Conservation (phyloP, 2,329 filamentous ascomycete species). For the Fonsecaea monophora region DNA sequence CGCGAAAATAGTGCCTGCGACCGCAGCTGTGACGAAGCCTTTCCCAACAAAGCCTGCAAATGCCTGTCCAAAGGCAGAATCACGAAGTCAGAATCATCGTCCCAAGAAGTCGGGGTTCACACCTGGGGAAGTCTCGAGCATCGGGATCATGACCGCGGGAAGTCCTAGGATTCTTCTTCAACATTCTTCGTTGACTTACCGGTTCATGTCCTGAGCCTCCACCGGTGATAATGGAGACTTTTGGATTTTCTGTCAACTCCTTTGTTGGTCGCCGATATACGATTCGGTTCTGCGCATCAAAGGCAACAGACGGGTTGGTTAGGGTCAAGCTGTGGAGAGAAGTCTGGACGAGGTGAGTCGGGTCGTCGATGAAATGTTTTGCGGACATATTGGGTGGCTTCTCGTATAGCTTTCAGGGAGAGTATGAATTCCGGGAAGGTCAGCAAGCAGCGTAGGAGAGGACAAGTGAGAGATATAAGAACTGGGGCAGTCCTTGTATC, state of each 20-base stretch:
- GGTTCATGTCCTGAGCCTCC: constrained; percentile 92
- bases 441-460: constrained; percentile 1
- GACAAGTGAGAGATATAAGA: constrained; percentile 4
- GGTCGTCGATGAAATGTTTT: constrained; percentile 41
- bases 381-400: constrained; percentile 15
- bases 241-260: constrained; percentile 55
- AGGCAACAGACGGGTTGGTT: constrained; percentile 81
- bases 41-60: constrained; percentile 85
- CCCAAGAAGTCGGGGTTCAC: background rate
- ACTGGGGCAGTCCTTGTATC: constrained; percentile 15
- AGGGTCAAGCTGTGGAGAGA: constrained; percentile 79
- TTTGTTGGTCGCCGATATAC: constrained; percentile 71
- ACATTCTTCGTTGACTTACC: background rate
- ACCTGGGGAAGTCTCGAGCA: too few relatives aligned
- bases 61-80: constrained; percentile 56
- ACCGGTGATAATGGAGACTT: constrained; percentile 84
- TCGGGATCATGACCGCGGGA: background rate
- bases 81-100: background rate
- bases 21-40: constrained; percentile 79
- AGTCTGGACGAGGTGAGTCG: constrained; percentile 72
- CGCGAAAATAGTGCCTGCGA: constrained; percentile 87
- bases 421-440: background rate
- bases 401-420: background rate
- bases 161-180: background rate
- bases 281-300: constrained; percentile 82